A percentile compares a stretch with the other conserved stretches of the same genome.
These are phyloP conservation scores for Pyrus pyrifolia DNA, from an alignment of 306 rosid species.

Conservation along the genomic window DNA sequence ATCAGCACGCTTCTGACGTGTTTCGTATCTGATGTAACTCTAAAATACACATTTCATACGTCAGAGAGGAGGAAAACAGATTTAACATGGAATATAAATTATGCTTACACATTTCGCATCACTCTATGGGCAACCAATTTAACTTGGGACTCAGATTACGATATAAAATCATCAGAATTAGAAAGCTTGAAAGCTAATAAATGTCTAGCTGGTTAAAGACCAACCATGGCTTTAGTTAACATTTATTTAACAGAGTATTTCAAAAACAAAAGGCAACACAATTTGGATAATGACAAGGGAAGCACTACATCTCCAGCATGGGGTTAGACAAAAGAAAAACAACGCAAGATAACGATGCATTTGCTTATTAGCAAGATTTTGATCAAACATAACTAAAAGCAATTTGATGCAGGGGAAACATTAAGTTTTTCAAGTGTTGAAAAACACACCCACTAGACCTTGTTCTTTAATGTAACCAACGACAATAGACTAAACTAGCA, in stretches of 20 bases:
- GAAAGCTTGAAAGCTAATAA: background rate
- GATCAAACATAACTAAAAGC: background rate
- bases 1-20: slow-evolving; percentile 79
- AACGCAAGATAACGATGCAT: background rate
- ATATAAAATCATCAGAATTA: background rate
- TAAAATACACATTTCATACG: slow-evolving; percentile 32
- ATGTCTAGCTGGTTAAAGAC: background rate
- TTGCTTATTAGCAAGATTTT: too few species aligned
- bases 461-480: too few species aligned
- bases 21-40: slow-evolving; percentile 51
- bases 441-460: too few species aligned
- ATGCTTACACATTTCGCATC: too few species aligned
- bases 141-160: background rate
- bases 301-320: too few species aligned
- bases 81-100: too few species aligned
- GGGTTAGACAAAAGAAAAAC: background rate
- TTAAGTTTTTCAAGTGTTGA: background rate
- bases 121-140: background rate
- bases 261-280: background rate
- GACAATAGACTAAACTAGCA: too few species aligned
- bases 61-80: slow-evolving; percentile 1
- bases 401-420: background rate
- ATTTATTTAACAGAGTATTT: background rate
- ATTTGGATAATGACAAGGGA: background rate
- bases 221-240: background rate